Base-by-base conservation (phyloP, 1,284 basidiomycete genomes). In the Tetrapyrgos nigripes region DNA sequence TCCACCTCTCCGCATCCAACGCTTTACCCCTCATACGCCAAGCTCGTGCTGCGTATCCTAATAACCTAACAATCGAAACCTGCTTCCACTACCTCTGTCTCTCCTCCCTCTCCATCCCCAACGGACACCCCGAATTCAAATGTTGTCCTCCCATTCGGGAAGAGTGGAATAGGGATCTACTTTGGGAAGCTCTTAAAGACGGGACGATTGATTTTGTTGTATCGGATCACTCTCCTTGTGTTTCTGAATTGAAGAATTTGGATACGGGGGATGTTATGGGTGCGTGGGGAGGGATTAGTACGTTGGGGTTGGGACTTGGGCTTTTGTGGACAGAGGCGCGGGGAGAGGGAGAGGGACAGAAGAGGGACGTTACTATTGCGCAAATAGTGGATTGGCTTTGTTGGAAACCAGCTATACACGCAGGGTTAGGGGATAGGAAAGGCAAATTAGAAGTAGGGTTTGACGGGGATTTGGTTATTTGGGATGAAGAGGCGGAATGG, bases 101-200 rank as follows among this genome's bases (percentile, higher is more conserved):
- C 19, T 77, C 85, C 27, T 79, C 89, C 0, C 79, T 83, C 60
- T 72, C 83, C 56, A 85, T 92, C 51, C 93, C 92, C 4, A 73
- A 82, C 59, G 89, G 91, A 2, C 84, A 76, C 19, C 87, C 92
- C 40, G 88, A 93, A 72, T 94, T 91, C 84, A 97, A 98, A 72
- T 97, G 96, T 70, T 96, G 94, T 74, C 96, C 96, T n/a, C 96
- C 96, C 3, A 92, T 98, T 63, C 86, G 96, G 45, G 84, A 86
- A 48, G 77, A 79, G 13, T 73, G 70, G 2, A 98, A 97, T 73
- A 82, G 88, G 60, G 86, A 91, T 46, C 70, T 73, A 43, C 78
- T 97, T 3, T 94, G 94, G 91, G 81, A 83, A n/a, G 94, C 92
- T 0, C 73, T 97, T 53, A 73, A 83, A 57, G 87, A 90, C 53